A percentile compares a stretch with the other conserved stretches of the same genome.
Conservation (phyloP, 2,329 filamentous ascomycete species). For the Fusarium sp. region DNA sequence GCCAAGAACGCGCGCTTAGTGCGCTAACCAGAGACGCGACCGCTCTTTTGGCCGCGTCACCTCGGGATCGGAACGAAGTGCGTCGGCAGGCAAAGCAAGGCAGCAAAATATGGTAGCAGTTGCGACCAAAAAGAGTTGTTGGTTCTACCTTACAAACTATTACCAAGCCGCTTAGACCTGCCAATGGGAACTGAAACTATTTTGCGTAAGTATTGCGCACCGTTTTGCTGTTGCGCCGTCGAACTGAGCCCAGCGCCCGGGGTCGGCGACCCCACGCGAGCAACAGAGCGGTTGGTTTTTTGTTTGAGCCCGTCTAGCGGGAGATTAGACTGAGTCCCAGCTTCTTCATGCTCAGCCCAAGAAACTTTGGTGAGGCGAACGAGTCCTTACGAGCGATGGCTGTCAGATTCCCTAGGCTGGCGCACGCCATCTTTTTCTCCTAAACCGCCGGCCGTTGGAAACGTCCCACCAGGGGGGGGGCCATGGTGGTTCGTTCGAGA, state of each 20-base stretch:
- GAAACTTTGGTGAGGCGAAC: conserved; percentile 1
- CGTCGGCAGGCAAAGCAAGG: not conserved
- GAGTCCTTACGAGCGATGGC: conserved; percentile 3
- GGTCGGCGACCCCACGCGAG: not conserved
- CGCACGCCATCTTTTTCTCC: not conserved
- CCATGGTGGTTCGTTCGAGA: conserved; percentile 14
- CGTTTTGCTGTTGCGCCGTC: conserved; percentile 15
- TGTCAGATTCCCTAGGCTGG: conserved; percentile 24
- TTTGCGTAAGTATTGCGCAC: not conserved
- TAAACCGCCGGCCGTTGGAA: not conserved
- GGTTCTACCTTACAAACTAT: not conserved
- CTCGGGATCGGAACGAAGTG: not conserved
- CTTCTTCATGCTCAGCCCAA: conserved; percentile 1
- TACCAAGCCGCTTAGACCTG: not conserved
- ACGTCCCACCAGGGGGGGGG: not conserved
- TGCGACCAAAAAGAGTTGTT: not conserved
- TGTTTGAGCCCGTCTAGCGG: not conserved
- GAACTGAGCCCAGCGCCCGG: conserved; percentile 35
- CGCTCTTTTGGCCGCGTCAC: not conserved
- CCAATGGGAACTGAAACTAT: not conserved
- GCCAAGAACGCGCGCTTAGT: conserved; percentile 32
- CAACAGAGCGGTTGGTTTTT: not conserved
- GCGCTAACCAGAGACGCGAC: conserved; percentile 21
- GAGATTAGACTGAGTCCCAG: conserved; percentile 6
- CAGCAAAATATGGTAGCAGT: not conserved